These are phyloP conservation scores for Rhodamnia argentea DNA, from an alignment of 345 rosid species.

Conservation along the genomic window DNA sequence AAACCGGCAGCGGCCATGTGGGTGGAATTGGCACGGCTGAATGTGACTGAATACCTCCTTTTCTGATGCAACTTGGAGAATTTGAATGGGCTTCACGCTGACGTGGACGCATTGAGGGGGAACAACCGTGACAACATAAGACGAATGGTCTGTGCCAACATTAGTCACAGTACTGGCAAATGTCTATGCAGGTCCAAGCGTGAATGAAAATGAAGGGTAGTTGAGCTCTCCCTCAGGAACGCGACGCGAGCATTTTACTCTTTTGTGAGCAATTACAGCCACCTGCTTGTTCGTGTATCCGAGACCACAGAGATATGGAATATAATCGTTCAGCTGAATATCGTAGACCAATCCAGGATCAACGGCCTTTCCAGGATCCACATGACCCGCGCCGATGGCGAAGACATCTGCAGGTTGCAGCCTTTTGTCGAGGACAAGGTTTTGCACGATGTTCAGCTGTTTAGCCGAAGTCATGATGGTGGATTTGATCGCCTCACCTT, in stretches of 20 bases:
- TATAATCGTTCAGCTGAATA: constrained; percentile 22
- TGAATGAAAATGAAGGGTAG: constrained; percentile 33
- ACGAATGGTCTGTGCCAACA: constrained; percentile 23
- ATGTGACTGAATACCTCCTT: constrained; percentile 23
- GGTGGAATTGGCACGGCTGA: not conserved
- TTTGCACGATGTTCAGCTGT: not conserved
- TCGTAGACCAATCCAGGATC: constrained; percentile 45
- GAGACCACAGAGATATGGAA: constrained; percentile 32
- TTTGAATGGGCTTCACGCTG: constrained; percentile 24
- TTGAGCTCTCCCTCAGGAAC: constrained; percentile 24
- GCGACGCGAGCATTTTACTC: constrained; percentile 1
- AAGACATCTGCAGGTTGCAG: not conserved
- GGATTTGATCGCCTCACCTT: not conserved
- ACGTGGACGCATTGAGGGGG: constrained; percentile 23
- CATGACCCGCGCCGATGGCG: not conserved
- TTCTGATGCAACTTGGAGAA: constrained; percentile 25
- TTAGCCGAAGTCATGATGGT: not conserved
- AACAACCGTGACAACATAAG: constrained; percentile 7
- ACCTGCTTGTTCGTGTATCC: constrained; percentile 15
- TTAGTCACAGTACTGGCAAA: constrained; percentile 34
- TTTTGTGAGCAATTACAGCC: not conserved
- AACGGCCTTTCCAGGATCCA: constrained; percentile 15
- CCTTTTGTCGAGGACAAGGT: not conserved
- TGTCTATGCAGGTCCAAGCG: constrained; percentile 26
- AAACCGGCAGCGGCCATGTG: not conserved